These are phyloP conservation scores for Rhododendron molle DNA, from an alignment of 148 eudicot genomes.

Conservation along the genomic window DNA sequence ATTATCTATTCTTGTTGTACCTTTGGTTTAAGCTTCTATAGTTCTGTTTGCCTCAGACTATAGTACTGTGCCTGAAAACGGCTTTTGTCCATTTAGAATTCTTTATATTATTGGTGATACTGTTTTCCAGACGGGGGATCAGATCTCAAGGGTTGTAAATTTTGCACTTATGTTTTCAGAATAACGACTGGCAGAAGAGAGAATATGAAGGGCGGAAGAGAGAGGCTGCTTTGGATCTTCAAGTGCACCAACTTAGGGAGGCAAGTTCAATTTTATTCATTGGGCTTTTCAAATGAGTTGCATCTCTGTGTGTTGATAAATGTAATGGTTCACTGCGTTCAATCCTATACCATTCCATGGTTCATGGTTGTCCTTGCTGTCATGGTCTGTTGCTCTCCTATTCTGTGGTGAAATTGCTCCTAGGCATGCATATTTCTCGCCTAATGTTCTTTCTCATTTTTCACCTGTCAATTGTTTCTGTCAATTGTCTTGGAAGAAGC, in stretches of 20 bases:
- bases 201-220: slow-evolving; percentile 48
- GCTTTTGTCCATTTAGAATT: not conserved
- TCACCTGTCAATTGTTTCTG: not conserved
- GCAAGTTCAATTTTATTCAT: slow-evolving; percentile 20
- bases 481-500: not conserved
- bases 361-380: not conserved
- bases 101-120: not conserved
- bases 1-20: not conserved
- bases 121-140: not conserved
- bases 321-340: not conserved
- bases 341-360: not conserved
- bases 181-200: slow-evolving; percentile 49
- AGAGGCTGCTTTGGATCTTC: slow-evolving; percentile 49
- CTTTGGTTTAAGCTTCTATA: not conserved
- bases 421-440: not conserved
- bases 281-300: not conserved
- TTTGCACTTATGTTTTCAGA: slow-evolving; percentile 30
- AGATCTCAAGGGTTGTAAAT: slow-evolving; percentile 3
- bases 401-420: not conserved
- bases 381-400: slow-evolving; percentile 1
- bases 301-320: not conserved
- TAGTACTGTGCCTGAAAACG: not conserved
- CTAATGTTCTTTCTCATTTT: not conserved
- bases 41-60: not conserved
- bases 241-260: slow-evolving; percentile 47